Percentiles rank a stretch among this genome's conserved stretches.
Evolutionary conservation across 306 rosid species (phyloP).

Genomic region (Rubus parviflorus): DNA sequence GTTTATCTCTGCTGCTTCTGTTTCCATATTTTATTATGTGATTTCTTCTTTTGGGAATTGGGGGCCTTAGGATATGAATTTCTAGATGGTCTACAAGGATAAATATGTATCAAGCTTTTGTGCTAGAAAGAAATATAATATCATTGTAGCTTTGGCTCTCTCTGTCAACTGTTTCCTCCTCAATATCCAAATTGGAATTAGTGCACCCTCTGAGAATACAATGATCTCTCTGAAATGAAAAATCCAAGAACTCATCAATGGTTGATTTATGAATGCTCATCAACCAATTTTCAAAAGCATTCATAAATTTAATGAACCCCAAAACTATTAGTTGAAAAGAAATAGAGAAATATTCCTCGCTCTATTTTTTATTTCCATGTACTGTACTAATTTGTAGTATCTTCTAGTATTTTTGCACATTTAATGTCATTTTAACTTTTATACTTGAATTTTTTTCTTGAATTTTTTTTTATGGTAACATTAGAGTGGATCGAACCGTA

Average conservation of each 20-base stretch:
- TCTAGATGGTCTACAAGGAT: slow-evolving; percentile 36
- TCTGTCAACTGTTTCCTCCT: neutral
- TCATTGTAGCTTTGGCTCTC: slow-evolving; percentile 35
- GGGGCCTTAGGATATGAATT: slow-evolving; percentile 57
- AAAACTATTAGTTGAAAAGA: too few species aligned
- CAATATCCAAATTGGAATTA: neutral
- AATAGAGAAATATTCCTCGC: neutral
- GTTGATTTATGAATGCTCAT: neutral
- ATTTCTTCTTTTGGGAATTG: slow-evolving; percentile 24
- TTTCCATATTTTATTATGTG: slow-evolving; percentile 41
- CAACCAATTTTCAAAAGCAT: too few species aligned
- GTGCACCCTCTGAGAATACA: neutral
- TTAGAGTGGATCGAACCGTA: too few species aligned
- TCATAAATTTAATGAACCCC: neutral
- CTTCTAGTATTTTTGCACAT: neutral
- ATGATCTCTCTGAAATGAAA: neutral
- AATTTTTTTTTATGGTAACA: neutral
- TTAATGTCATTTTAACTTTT: too few species aligned
- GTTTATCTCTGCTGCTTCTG: slow-evolving; percentile 20
- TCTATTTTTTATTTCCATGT: too few species aligned
- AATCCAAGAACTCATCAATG: neutral
- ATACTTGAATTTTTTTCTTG: neutral
- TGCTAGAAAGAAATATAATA: slow-evolving; percentile 53
- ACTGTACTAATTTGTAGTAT: neutral
- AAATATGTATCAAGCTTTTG: slow-evolving; percentile 50